Conservation (phyloP, 495 filamentous ascomycete species). For the Hypoxylon intermedium region DNA sequence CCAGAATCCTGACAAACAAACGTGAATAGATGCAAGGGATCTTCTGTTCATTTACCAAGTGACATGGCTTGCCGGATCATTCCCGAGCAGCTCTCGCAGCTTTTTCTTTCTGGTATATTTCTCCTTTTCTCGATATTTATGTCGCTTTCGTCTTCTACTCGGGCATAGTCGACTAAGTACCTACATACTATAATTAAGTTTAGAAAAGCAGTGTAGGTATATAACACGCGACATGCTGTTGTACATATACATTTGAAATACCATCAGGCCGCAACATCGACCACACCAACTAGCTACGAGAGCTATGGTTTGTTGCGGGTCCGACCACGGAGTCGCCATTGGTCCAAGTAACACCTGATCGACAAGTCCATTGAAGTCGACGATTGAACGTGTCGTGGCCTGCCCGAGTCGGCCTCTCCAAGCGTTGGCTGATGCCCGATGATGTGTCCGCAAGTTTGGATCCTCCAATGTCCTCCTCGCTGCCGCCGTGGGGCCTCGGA, state of each 20-base stretch:
- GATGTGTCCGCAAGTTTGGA: conserved; percentile 7
- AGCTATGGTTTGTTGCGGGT: neutral
- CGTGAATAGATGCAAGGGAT: too few species aligned
- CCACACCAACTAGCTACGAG: too few species aligned
- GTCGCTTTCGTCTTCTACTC: too few species aligned
- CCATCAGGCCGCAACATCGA: neutral
- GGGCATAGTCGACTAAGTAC: too few species aligned
- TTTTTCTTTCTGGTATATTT: neutral
- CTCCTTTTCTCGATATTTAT: neutral
- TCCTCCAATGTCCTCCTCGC: conserved; percentile 29
- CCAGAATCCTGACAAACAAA: too few species aligned
- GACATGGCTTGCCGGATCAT: neutral
- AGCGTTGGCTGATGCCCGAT: conserved; percentile 19
- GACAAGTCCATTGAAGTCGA: conserved; percentile 4
- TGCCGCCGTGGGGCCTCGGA: conserved; percentile 25
- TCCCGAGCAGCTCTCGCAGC: neutral
- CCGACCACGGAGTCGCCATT: conserved; percentile 3
- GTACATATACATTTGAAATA: neutral
- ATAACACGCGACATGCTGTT: neutral
- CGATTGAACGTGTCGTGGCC: neutral
- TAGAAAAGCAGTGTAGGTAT: too few species aligned
- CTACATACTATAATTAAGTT: too few species aligned
- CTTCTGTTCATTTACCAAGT: neutral
- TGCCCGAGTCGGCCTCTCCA: neutral
- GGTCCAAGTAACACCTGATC: conserved; percentile 5